These are phyloP conservation scores for Nepenthes alata DNA, from an alignment of 179 eudicot species.

Conservation along the genomic window DNA sequence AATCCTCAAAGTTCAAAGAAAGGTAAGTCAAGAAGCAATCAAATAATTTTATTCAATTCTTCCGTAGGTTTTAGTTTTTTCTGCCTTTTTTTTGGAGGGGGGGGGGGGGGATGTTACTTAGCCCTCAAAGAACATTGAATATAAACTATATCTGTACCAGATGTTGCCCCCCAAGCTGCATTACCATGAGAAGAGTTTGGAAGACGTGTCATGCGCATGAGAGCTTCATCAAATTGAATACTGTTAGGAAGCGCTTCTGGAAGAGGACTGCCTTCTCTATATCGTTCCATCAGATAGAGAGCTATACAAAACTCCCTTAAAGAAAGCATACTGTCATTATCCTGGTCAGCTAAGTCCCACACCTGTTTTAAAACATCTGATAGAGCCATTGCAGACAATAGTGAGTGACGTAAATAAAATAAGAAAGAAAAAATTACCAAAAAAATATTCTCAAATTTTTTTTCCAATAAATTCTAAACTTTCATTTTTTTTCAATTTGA, in stretches of 20 bases:
- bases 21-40: neutral
- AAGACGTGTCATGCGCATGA: slow-evolving; percentile 52
- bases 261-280: slow-evolving; percentile 86
- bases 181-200: slow-evolving; percentile 40
- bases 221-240: slow-evolving; percentile 48
- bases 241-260: slow-evolving; percentile 59
- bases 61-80: neutral
- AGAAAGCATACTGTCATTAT: slow-evolving; percentile 94
- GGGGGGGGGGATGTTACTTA: neutral
- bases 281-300: slow-evolving; percentile 88
- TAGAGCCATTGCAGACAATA: slow-evolving; percentile 13
- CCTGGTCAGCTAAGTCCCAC: slow-evolving; percentile 98
- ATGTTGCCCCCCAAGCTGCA: slow-evolving; percentile 54
- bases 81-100: neutral
- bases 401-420: slow-evolving; percentile 7
- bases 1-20: neutral
- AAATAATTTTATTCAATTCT: neutral
- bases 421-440: neutral
- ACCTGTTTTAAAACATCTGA: slow-evolving; percentile 93
- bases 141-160: slow-evolving; percentile 26
- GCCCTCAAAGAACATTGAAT: neutral
- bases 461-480: neutral
- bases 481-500: too few species aligned
- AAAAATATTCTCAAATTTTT: neutral
- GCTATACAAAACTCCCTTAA: slow-evolving; percentile 88